Evolutionary conservation across 1,284 basidiomycete species (phyloP).

Genomic region (Trichosporon inkin): DNA sequence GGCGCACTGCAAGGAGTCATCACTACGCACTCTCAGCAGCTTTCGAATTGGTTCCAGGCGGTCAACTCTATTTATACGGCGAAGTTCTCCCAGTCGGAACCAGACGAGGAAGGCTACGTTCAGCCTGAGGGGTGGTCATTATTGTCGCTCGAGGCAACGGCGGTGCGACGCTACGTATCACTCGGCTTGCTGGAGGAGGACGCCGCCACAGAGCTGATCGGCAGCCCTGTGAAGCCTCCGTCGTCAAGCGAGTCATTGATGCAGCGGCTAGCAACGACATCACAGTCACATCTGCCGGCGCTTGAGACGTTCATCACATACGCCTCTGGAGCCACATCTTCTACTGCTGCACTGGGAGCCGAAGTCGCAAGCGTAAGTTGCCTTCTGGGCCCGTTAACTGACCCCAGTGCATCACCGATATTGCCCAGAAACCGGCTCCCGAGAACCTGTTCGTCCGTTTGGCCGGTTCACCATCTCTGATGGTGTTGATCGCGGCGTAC

Average conservation of each 20-base stretch:
- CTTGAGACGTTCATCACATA: conserved; percentile 30
- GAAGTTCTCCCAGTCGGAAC: conserved; percentile 22
- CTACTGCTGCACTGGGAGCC: conserved; percentile 18
- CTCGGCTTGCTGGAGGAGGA: conserved; percentile 28
- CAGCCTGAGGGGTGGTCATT: conserved; percentile 41
- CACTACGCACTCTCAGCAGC: conserved; percentile 8
- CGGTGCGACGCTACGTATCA: conserved; percentile 30
- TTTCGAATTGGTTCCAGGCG: conserved; percentile 11
- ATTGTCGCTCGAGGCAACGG: conserved; percentile 28
- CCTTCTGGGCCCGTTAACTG: not conserved
- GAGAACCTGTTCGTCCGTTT: conserved; percentile 38
- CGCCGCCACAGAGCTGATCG: conserved; percentile 22
- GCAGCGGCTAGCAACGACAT: conserved; percentile 27
- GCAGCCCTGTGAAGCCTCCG: conserved; percentile 21
- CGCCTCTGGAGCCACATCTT: conserved; percentile 28
- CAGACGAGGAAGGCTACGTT: conserved; percentile 34
- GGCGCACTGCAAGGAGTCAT: conserved; percentile 15
- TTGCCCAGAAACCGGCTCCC: conserved; percentile 26
- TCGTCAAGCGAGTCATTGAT: conserved; percentile 28
- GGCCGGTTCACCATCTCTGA: conserved; percentile 29
- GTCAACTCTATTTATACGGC: conserved; percentile 19
- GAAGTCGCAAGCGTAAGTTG: conserved; percentile 33
- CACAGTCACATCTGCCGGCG: conserved; percentile 32
- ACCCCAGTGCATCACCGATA: conserved; percentile 26
- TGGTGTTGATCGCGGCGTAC: conserved; percentile 24